Conservation (phyloP, 2,329 filamentous ascomycete genomes). For the Colletotrichum paranaense region DNA sequence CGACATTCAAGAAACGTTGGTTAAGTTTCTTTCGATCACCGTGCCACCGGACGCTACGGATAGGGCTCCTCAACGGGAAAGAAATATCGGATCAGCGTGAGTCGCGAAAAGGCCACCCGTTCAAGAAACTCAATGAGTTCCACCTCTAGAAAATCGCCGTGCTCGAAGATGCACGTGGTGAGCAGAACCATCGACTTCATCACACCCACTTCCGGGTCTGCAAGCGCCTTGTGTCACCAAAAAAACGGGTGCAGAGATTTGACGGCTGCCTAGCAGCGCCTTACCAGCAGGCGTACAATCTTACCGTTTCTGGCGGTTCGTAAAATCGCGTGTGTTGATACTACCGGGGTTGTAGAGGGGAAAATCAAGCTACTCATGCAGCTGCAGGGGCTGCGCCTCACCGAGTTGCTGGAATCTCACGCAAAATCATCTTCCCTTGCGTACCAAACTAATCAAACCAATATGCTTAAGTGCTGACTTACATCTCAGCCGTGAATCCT, state of each 20-base stretch:
- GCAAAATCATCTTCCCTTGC: not conserved
- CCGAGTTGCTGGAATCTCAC: not conserved
- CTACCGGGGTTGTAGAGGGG: not conserved
- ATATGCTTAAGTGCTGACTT: not conserved
- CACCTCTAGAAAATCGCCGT: not conserved
- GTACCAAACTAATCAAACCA: not conserved
- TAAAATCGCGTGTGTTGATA: not conserved
- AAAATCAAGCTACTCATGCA: not conserved
- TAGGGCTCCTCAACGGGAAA: not conserved
- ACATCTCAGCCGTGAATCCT: constrained; percentile 2
- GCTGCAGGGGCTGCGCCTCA: not conserved
- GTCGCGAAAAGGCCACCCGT: not conserved
- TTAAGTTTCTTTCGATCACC: not conserved
- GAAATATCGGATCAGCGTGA: not conserved
- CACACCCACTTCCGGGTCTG: not conserved
- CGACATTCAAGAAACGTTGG: not conserved
- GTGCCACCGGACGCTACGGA: not conserved
- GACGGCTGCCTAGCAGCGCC: not conserved
- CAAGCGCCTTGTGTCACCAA: not conserved
- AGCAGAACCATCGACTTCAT: not conserved
- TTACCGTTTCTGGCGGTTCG: not conserved
- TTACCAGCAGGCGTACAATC: too few species aligned
- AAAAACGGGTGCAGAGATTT: not conserved
- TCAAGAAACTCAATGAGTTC: not conserved
- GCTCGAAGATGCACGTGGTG: not conserved